phyloP scores from a whole-genome alignment of 352 stramenopile genomes.

The Globisporangium cylindrosporum region DNA sequence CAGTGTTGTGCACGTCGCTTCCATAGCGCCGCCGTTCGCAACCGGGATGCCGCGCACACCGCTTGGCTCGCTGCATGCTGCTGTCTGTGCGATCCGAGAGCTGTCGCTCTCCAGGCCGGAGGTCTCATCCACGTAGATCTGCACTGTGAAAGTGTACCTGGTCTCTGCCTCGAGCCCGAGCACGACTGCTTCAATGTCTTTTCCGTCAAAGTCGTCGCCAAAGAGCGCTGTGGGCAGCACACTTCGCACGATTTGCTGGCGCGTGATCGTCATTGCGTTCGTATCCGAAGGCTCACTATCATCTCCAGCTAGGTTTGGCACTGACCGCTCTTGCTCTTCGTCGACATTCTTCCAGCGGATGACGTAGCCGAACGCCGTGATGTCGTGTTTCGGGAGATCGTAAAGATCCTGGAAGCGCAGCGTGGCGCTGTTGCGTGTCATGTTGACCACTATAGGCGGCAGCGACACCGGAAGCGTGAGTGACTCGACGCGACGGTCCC shows the following conservation, averaged over 20 bases:
- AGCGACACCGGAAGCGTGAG: constrained; percentile 67
- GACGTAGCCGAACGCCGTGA: constrained; percentile 68
- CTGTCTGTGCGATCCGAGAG: constrained; percentile 44
- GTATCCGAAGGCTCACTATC: not conserved
- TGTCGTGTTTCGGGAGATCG: constrained; percentile 54
- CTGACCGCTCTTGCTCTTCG: not conserved
- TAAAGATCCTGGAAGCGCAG: constrained; percentile 78
- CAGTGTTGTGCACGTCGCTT: constrained; percentile 38
- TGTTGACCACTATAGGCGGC: constrained; percentile 58
- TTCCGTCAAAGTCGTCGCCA: constrained; percentile 76
- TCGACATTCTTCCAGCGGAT: constrained; percentile 44
- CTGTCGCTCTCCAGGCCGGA: constrained; percentile 48
- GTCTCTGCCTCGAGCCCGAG: constrained; percentile 48
- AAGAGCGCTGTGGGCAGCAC: constrained; percentile 63
- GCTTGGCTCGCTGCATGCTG: constrained; percentile 34
- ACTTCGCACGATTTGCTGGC: constrained; percentile 50
- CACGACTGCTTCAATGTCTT: constrained; percentile 62
- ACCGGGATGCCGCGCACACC: constrained; percentile 40
- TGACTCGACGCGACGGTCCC: constrained; percentile 58
- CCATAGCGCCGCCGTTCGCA: constrained; percentile 5
- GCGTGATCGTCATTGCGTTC: constrained; percentile 50
- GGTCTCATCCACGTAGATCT: constrained; percentile 58
- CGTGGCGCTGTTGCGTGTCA: constrained; percentile 43
- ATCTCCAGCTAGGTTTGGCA: not conserved
- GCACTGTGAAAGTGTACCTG: constrained; percentile 68